Base-by-base conservation (phyloP, 116 monocot species). In the Posidonia oceanica region DNA sequence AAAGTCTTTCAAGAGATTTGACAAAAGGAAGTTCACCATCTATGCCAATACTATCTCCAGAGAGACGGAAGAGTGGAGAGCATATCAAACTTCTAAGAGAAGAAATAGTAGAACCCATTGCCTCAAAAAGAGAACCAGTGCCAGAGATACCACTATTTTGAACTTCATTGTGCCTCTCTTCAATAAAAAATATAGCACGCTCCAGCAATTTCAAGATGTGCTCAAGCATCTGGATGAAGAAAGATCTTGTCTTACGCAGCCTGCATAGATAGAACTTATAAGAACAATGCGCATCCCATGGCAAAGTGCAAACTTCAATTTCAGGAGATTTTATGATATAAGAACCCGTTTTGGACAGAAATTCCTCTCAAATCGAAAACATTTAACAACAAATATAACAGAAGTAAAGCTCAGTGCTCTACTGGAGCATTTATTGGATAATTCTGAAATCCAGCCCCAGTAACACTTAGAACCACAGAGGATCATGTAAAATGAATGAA, bases 131-230 rank as follows among this genome's bases (percentile, higher is more conserved):
- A 53, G 76, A 75, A 10, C 61, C 64, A 63, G 68, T 18, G 61
- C 77, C 68, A 36, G 74, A 64, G 71, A 21, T 67, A 23, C 73
- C 74, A 69, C 29, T 64, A 23, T 54, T 21, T 8, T 68, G 67
- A 71, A 88, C 75, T 70, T 91, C 81, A 66, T 69, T 76, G 59
- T 55, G 63, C 18, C 75, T 91, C n/a, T 84, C 79, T 62, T 84
- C 83, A 40, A 95, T 63, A 22, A 73, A 23, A 52, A 54, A 78
- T 79, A 59, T 58, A 70, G 83, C 70, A 73, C 70, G 75, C 36
- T 80, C 75, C 18, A 95, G 70, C 41, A 84, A 71, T 59, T 72
- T 73, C 15, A 68, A 69, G 36, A 84, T 74, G 58, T 71, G 71
- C 37, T 71, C 54, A 57, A 79, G 59, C 69, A 85, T n/a, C 14